These are phyloP conservation scores for Backusella sp. DNA, from an alignment of 192 early-diverging fungal genomes.

Conservation along the genomic window DNA sequence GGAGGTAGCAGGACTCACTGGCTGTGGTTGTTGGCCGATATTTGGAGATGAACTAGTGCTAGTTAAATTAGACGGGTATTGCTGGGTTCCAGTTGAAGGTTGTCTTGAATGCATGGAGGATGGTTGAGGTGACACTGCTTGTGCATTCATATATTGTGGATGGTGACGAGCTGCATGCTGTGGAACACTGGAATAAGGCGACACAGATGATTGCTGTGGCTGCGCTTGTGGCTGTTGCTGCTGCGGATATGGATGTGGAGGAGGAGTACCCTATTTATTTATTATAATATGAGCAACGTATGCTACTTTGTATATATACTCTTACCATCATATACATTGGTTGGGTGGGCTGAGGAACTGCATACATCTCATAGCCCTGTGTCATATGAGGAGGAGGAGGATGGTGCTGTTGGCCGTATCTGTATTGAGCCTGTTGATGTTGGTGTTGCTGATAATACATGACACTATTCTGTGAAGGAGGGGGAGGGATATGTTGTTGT, in stretches of 20 bases:
- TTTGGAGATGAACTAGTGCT: slow-evolving; percentile 8
- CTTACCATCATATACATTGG: slow-evolving; percentile 21
- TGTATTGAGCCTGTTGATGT: slow-evolving; percentile 7
- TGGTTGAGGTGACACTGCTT: slow-evolving; percentile 2
- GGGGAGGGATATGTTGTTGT: slow-evolving; percentile 12
- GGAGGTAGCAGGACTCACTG: slow-evolving; percentile 27
- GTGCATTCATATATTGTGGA: slow-evolving; percentile 7
- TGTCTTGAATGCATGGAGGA: slow-evolving; percentile 10
- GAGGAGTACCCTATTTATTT: neutral
- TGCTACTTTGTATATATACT: neutral
- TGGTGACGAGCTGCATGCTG: slow-evolving; percentile 4
- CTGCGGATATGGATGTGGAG: neutral
- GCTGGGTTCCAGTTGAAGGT: neutral
- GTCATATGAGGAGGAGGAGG: neutral
- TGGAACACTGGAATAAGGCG: slow-evolving; percentile 8
- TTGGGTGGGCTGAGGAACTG: neutral
- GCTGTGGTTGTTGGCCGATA: neutral
- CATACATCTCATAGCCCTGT: slow-evolving; percentile 1
- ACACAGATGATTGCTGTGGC: neutral
- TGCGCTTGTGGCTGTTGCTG: slow-evolving; percentile 3
- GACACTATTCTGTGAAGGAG: neutral
- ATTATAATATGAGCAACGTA: no score
- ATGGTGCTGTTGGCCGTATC: neutral
- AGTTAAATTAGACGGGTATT: neutral
- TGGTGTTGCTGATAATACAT: neutral